Conservation (phyloP, 768 basidiomycete genomes). For the Agaricus bisporus region DNA sequence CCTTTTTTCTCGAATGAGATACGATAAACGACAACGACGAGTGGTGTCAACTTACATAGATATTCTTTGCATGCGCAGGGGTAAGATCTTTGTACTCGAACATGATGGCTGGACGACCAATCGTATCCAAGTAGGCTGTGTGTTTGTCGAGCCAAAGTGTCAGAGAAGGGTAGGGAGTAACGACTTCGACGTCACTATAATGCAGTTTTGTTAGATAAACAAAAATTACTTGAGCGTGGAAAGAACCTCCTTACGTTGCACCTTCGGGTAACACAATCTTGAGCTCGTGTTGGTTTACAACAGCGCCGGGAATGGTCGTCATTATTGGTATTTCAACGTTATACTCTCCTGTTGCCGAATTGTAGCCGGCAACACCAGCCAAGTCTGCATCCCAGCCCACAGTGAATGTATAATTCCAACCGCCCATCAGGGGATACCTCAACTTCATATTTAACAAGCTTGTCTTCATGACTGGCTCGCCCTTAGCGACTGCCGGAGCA, state of each 20-base stretch:
- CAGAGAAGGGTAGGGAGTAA: slow-evolving; percentile 72
- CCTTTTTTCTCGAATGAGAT: slow-evolving; percentile 35
- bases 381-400: slow-evolving; percentile 91
- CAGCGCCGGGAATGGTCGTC: slow-evolving; percentile 73
- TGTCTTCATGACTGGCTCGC: slow-evolving; percentile 42
- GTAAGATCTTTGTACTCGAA: slow-evolving; percentile 73
- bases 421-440: slow-evolving; percentile 89
- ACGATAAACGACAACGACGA: not conserved
- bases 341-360: slow-evolving; percentile 57
- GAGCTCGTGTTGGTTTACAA: slow-evolving; percentile 75
- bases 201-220: no score
- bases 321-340: slow-evolving; percentile 81
- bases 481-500: slow-evolving; percentile 57
- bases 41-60: slow-evolving; percentile 62
- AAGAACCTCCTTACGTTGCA: slow-evolving; percentile 64
- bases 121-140: slow-evolving; percentile 87
- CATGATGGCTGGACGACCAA: slow-evolving; percentile 75
- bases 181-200: slow-evolving; percentile 69
- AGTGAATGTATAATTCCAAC: slow-evolving; percentile 97
- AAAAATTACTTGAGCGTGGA: not conserved
- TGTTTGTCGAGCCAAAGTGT: slow-evolving; percentile 59
- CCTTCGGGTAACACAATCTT: slow-evolving; percentile 88
- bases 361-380: slow-evolving; percentile 62
- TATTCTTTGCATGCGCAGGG: slow-evolving; percentile 68
- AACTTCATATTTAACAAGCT: slow-evolving; percentile 81